Conservation (phyloP, 495 filamentous ascomycete species). For the Lichenothelia convexa region DNA sequence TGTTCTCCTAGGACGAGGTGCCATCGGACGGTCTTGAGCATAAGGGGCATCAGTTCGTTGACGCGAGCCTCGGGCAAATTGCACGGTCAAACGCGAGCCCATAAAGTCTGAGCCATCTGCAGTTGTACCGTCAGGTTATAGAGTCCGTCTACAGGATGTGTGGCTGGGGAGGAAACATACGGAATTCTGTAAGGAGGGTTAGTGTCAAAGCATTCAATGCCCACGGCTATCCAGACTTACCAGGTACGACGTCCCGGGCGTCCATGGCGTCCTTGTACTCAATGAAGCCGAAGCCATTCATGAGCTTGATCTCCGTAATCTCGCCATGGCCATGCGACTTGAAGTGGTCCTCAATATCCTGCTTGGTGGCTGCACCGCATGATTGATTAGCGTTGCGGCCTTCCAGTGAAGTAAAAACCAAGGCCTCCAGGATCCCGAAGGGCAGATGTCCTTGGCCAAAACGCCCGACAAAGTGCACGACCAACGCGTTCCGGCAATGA, state of each 20-base stretch:
- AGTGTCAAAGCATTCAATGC: constrained; percentile 1
- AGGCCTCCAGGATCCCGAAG: background rate
- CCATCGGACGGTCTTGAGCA: constrained; percentile 54
- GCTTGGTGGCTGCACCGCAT: constrained; percentile 61
- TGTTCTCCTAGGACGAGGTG: constrained; percentile 85
- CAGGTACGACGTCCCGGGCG: constrained; percentile 90
- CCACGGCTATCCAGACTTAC: constrained; percentile 32
- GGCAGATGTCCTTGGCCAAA: background rate
- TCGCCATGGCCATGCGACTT: constrained; percentile 86
- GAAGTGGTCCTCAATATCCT: constrained; percentile 92
- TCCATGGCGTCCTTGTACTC: constrained; percentile 97
- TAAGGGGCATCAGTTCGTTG: constrained; percentile 67
- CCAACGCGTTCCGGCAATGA: background rate
- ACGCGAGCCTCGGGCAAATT: constrained; percentile 77
- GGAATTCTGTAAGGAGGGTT: constrained; percentile 16
- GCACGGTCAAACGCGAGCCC: constrained; percentile 88
- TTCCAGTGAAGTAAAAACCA: constrained; percentile 2
- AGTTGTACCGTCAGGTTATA: constrained; percentile 4
- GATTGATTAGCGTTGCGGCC: constrained; percentile 18
- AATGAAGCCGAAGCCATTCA: constrained; percentile 99
- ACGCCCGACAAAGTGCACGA: background rate
- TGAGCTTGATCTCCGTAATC: constrained; percentile 97
- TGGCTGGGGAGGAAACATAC: constrained; percentile 25
- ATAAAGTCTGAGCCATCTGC: constrained; percentile 97
- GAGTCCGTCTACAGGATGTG: background rate